Base-by-base conservation (phyloP, 2,329 filamentous ascomycete species). In the Diaporthe citrichinensis region DNA sequence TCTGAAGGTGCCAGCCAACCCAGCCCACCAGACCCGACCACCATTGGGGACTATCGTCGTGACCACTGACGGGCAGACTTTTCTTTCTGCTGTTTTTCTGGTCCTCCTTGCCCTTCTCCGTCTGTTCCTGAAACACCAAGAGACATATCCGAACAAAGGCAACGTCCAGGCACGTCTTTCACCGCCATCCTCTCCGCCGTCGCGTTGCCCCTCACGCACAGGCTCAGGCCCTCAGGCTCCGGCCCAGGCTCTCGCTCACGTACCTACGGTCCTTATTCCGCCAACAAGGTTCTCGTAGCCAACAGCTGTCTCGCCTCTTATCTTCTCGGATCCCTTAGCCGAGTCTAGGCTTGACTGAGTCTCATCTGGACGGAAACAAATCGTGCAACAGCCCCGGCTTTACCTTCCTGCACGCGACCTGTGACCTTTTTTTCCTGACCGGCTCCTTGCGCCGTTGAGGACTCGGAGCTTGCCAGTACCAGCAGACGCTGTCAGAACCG, bases 301-400 rank as follows among this genome's bases (percentile, higher is more conserved):
- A 76, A 74, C 75, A 62, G 67, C 44, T 57, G 72, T 44, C 75
- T 72, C 57, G 75, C 44, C 65, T 65, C 75, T 76, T 76, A 76
- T 76, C 75, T 76, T 36, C 28, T 55, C 72, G 75, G 75, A 25
- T 61, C 58, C 67, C 41, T 25, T 58, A 46, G 72, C 72, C 75
- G 67, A 57, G 67, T 65, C 58, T 61, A 76, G 67, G 69, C 61
- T 72, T 49, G 73, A 62, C 73, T 62, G 61, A 76, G 62, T 69
- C 62, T 68, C 65, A 46, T 58, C 62, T 68, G 36, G 44, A 73
- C 55, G 49, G 49, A 55, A 55, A 36, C 58, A 61, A 61, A 61
- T 72, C 36, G 65, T 69, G 49, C 65, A 55, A 55, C 65, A 39
- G 49, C 14, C 41, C 58, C 59, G 36, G 49, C 51, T 73, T 73